A percentile compares a stretch with the other conserved stretches of the same genome.
Evolutionary conservation across 257 asterid genomes (phyloP).

Genomic region (Osmanthus fragrans): DNA sequence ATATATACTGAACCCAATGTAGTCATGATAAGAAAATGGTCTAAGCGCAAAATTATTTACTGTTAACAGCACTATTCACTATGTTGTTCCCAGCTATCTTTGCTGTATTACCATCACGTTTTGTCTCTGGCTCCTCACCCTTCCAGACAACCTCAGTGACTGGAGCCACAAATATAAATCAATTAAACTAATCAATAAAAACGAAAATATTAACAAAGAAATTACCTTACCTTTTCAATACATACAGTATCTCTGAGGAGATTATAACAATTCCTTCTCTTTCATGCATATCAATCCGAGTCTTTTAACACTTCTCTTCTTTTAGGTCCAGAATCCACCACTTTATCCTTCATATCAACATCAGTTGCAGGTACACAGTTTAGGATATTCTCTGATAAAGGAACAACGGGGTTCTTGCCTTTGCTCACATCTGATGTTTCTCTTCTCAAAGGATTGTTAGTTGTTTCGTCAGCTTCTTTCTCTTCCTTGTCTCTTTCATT

Average conservation of each 20-base stretch:
- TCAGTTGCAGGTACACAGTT: conserved; percentile 38
- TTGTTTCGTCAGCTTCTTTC: no score
- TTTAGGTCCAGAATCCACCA: conserved; percentile 54
- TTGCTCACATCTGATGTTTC: conserved; percentile 34
- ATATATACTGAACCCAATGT: no score
- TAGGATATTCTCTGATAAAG: conserved; percentile 35
- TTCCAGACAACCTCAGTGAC: conserved; percentile 95
- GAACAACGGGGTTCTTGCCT: conserved; percentile 35
- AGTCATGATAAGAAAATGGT: no score
- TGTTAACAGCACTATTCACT: no score
- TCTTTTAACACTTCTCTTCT: conserved; percentile 72
- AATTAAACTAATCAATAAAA: not conserved
- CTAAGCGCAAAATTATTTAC: no score
- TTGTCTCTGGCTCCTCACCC: conserved; percentile 64
- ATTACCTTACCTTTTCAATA: conserved; percentile 6
- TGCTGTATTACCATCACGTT: conserved; percentile 38
- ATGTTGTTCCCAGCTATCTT: conserved; percentile 49
- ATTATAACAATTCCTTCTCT: conserved; percentile 75
- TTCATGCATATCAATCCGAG: conserved; percentile 88
- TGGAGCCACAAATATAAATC: conserved; percentile 31
- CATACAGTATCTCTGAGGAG: conserved; percentile 3
- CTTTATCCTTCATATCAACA: conserved; percentile 35
- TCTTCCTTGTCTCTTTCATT: no score
- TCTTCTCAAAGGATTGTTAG: conserved; percentile 39
- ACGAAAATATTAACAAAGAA: conserved; percentile 2